Evolutionary conservation across 352 stramenopile species (phyloP), one percentile per base, ranked within the genome.

Genomic region (Thalassiosira livingstoniorum): DNA sequence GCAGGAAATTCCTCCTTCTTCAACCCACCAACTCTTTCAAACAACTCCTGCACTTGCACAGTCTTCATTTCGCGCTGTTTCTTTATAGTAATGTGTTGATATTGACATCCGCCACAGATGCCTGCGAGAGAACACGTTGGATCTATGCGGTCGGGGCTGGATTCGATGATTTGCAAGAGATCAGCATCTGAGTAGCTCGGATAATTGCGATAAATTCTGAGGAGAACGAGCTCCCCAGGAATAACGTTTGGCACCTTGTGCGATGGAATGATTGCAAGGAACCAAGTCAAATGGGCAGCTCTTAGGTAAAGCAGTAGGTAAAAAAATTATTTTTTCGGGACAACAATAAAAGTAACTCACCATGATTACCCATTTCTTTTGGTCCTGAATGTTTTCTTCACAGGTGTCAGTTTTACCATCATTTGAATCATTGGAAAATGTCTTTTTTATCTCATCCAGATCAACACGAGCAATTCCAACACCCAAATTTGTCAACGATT

Each of bases 21-120:
- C 62, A 90, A 47, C 31, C 86, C 85, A 39, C 80, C 76, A n/a
- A 95, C 75, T 29, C 84, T 68, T 68, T 89, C 71, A 60, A 95
- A 87, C 47, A 88, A 68, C 39, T 96, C 90, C 78, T 90, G 77
- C 0, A 95, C 90, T 69, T 93, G 87, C 57, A 80, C 51, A 18
- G 83, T 94, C 70, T 96, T 96, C 86, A 92, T 93, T 39, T 83
- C 11, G 39, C 94, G 78, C 74, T 97, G 95, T 31, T 72, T 76
- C 32, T 86, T 82, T 34, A 97, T 90, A 29, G 77, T 88, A 43
- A 96, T 89, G 75, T 97, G 95, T 77, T 97, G 95, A 78, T 96
- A 96, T 79, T 97, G 95, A 80, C 95, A 97, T 72, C 95, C 95
- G 63, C 94, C 94, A 84, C 95, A 97, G 27, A 87, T 80, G 10